A percentile compares a stretch with the other conserved stretches of the same genome.
Evolutionary conservation across 2,329 filamentous ascomycete genomes (phyloP).

Genomic region (Cladosporium sp.): DNA sequence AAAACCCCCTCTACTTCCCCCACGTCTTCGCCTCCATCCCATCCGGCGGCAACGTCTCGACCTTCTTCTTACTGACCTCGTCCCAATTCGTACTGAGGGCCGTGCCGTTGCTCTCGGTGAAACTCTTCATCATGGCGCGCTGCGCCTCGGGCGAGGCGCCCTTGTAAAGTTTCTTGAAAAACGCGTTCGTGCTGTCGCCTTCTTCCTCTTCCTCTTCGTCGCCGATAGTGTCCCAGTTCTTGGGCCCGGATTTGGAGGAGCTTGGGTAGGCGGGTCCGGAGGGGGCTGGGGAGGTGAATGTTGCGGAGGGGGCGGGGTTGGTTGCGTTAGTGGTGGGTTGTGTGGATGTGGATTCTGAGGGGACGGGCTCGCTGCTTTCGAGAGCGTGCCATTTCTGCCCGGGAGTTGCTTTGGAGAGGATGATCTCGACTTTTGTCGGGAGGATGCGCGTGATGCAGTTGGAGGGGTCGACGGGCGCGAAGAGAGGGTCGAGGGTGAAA

Average conservation of each 20-base stretch:
- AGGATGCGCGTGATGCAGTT: conserved; percentile 63
- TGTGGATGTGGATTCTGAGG: conserved; percentile 15
- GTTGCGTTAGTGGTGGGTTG: background rate
- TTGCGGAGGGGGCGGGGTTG: conserved; percentile 18
- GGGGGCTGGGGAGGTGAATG: conserved; percentile 15
- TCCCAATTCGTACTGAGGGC: conserved; percentile 88
- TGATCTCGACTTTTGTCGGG: conserved; percentile 75
- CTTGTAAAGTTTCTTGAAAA: conserved; percentile 89
- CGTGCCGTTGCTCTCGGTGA: conserved; percentile 88
- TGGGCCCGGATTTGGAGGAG: conserved; percentile 75
- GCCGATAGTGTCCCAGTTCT: conserved; percentile 86
- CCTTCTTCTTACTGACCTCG: conserved; percentile 68
- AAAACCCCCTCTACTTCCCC: conserved; percentile 28
- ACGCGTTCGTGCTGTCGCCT: conserved; percentile 66
- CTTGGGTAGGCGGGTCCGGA: conserved; percentile 70
- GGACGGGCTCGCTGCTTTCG: conserved; percentile 41
- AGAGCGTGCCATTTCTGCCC: conserved; percentile 66
- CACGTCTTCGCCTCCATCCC: conserved; percentile 75
- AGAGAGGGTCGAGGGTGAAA: conserved; percentile 64
- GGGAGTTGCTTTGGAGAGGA: conserved; percentile 61
- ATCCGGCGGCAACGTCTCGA: conserved; percentile 70
- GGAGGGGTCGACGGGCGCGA: conserved; percentile 57
- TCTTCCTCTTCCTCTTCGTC: conserved; percentile 51
- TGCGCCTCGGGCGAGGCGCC: conserved; percentile 72
- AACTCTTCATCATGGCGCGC: conserved; percentile 98